phyloP scores from a whole-genome alignment of 768 basidiomycete species.

The Lactarius indigo region DNA sequence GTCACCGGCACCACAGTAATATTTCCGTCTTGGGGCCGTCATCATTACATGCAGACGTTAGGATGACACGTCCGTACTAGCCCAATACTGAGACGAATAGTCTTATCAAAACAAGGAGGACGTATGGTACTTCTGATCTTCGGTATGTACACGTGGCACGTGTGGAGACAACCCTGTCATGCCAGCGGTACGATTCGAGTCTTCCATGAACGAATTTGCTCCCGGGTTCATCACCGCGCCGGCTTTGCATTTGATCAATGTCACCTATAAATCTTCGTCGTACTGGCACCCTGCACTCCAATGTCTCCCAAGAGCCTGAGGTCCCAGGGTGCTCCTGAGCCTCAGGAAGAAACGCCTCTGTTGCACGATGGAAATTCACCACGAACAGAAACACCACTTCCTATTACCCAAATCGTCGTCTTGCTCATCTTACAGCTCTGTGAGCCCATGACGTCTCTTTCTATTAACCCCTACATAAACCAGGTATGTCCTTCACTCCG shows the following conservation, averaged over 20 bases:
- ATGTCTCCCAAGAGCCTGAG: background rate
- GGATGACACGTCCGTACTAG: too few relatives aligned
- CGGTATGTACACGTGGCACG: too few relatives aligned
- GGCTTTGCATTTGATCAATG: background rate
- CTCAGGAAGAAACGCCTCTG: slow-evolving; percentile 1
- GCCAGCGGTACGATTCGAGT: too few relatives aligned
- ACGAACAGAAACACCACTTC: slow-evolving; percentile 39
- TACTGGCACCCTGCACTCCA: background rate
- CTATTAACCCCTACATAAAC: slow-evolving; percentile 50
- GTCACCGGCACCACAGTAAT: too few relatives aligned
- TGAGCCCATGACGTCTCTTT: slow-evolving; percentile 46
- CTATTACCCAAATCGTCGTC: slow-evolving; percentile 42
- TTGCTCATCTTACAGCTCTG: slow-evolving; percentile 43
- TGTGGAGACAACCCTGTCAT: too few relatives aligned
- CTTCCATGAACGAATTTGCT: too few relatives aligned
- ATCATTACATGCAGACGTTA: too few relatives aligned
- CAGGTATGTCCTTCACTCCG: slow-evolving; percentile 32
- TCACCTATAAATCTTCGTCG: background rate
- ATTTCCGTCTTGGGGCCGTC: too few relatives aligned
- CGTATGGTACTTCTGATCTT: too few relatives aligned
- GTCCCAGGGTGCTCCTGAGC: background rate
- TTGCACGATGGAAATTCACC: background rate
- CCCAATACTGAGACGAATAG: too few relatives aligned
- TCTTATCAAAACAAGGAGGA: too few relatives aligned
- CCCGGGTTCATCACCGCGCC: too few relatives aligned